These are phyloP conservation scores for Monosporascus sp. DNA, from an alignment of 2,329 filamentous ascomycete species.

Conservation along the genomic window DNA sequence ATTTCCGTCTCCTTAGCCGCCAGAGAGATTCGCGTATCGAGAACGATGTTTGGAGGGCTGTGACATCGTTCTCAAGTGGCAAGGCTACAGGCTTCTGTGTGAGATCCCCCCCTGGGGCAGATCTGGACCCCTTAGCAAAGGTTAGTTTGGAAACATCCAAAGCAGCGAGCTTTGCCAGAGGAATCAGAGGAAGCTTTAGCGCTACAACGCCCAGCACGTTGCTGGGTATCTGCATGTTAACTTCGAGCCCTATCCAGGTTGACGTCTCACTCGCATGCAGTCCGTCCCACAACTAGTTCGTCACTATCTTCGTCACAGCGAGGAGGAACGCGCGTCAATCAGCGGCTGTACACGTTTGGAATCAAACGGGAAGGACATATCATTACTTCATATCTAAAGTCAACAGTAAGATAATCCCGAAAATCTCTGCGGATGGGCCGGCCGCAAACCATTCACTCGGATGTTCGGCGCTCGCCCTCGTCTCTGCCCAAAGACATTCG, in stretches of 20 bases:
- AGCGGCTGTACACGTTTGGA: background rate
- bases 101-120: background rate
- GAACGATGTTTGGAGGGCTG: constrained; percentile 75
- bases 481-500: too few relatives aligned
- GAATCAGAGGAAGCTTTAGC: background rate
- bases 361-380: background rate
- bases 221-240: background rate
- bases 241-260: background rate
- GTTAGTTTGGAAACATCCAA: background rate
- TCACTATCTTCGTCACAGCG: background rate
- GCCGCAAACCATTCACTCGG: background rate
- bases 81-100: background rate
- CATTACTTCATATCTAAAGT: background rate
- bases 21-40: constrained; percentile 73
- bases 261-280: background rate
- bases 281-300: background rate
- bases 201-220: background rate
- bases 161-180: background rate
- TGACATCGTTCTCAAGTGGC: constrained; percentile 47
- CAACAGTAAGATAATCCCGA: background rate
- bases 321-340: background rate
- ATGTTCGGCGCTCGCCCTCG: background rate
- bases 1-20: constrained; percentile 70
- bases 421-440: background rate
- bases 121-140: background rate